Percentiles rank a stretch among this genome's conserved stretches.
Evolutionary conservation across 371 early-diverging fungal genomes (phyloP).

Genomic region (Dichotomocladium elegans): DNA sequence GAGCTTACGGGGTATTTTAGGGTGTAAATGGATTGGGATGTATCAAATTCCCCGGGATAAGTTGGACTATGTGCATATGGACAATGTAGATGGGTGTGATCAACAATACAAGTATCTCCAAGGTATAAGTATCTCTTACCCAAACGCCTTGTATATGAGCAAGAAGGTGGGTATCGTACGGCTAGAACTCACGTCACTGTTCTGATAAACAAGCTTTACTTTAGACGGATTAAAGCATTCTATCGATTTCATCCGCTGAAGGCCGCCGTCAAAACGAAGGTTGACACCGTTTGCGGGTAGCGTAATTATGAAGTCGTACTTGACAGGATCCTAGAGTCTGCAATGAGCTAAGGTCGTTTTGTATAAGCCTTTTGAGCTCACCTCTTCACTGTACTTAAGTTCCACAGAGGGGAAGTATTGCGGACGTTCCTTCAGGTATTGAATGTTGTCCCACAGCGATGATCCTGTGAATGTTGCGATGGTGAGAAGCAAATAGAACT

Average conservation of each 20-base stretch:
- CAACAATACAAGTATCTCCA: not conserved
- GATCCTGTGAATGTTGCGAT: constrained; percentile 34
- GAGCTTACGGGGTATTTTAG: constrained; percentile 65
- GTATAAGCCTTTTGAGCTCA: constrained; percentile 13
- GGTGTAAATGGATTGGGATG: constrained; percentile 49
- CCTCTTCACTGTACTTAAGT: constrained; percentile 63
- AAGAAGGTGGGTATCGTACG: constrained; percentile 66
- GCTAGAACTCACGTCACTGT: constrained; percentile 62
- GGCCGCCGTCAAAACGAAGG: constrained; percentile 57
- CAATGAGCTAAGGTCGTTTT: no score
- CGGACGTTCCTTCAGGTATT: constrained; percentile 45
- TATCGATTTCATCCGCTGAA: constrained; percentile 63
- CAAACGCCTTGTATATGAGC: constrained; percentile 67
- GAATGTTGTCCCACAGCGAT: constrained; percentile 54
- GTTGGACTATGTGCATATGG: constrained; percentile 43
- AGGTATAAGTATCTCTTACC: constrained; percentile 28
- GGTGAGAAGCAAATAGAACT: no score
- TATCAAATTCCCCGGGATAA: constrained; percentile 65
- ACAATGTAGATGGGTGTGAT: no score
- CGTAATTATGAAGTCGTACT: constrained; percentile 57
- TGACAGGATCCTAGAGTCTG: constrained; percentile 61
- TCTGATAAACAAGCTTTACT: constrained; percentile 61
- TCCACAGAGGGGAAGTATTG: constrained; percentile 62
- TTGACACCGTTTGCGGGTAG: constrained; percentile 60
- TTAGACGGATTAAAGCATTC: constrained; percentile 62